Base-by-base conservation (phyloP, 352 stramenopile genomes). In the Pythium dissotocum region DNA sequence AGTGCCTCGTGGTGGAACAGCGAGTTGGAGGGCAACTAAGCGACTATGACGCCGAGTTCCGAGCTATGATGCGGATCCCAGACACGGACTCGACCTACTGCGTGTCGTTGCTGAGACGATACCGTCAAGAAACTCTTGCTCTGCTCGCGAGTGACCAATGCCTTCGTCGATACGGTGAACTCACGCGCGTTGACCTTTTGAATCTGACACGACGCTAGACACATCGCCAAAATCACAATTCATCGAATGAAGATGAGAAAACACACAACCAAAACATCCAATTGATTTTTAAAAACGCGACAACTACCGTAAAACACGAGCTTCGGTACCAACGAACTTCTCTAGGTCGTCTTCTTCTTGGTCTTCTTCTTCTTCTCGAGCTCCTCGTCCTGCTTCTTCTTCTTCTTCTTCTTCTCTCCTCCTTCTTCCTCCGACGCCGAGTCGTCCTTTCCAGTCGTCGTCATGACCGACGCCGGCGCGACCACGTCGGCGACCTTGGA, bases 401-500 rank as follows among this genome's bases (percentile, higher is more conserved):
- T 55, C 9, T 61, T 35, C n/a, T 40, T 57, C 38, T 36, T 55
- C 46, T 24, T 33, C 46, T 26, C 26, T 51, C 14, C 14, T 10
- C 57, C n/a, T 6, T 35, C 33, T 0, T 63, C 58, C 4, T 57
- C 44, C 46, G 46, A 65, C 21, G 6, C 48, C 28, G 6, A 6
- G 42, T 33, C 38, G 8, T 1, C 59, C 21, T 38, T 56, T 30
- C 9, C 51, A 58, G 3, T 65, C 55, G 13, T 38, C 8, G 16
- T 28, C 6, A 70, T 52, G 33, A 40, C 33, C 2, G 30, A 35
- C 10, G 67, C 61, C 16, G 61, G 67, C 6, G 44, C 26, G 9
- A 70, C n/a, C 2, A 33, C 40, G 14, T 63, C 58, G 12, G 67
- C 67, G 33, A 74, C 57, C 58, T 70, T 74, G 30, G 67, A 51